phyloP scores from a whole-genome alignment of 768 basidiomycete species.

The Amanita thiersii region DNA sequence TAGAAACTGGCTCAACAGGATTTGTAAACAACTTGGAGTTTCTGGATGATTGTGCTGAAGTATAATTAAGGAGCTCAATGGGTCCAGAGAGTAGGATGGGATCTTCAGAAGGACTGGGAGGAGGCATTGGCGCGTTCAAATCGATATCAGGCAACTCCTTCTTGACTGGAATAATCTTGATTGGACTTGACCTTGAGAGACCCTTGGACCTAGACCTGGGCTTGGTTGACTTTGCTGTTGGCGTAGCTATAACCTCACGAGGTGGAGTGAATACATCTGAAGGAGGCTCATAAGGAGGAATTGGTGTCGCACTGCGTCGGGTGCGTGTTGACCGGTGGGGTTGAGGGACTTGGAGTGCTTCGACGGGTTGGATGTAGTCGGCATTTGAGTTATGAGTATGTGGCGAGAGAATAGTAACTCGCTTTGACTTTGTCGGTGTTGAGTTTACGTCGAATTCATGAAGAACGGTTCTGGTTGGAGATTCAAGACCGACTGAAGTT shows the following conservation, averaged over 20 bases:
- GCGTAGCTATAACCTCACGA: slow-evolving; percentile 44
- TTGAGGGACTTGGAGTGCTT: too few relatives aligned
- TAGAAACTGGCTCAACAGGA: not conserved
- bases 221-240: slow-evolving; percentile 25
- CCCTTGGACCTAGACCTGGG: slow-evolving; percentile 11
- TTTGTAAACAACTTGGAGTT: not conserved
- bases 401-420: slow-evolving; percentile 27
- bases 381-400: slow-evolving; percentile 41
- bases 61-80: slow-evolving; percentile 19
- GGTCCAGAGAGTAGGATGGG: slow-evolving; percentile 55
- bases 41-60: slow-evolving; percentile 11
- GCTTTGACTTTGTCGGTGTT: slow-evolving; percentile 17
- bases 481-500: slow-evolving; percentile 9
- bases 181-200: slow-evolving; percentile 13
- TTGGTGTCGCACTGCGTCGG: slow-evolving; percentile 45
- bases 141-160: slow-evolving; percentile 61
- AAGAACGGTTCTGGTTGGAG: slow-evolving; percentile 19
- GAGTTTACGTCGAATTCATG: not conserved
- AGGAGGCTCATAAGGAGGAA: slow-evolving; percentile 59
- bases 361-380: slow-evolving; percentile 34
- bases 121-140: slow-evolving; percentile 49
- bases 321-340: slow-evolving; percentile 16
- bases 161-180: slow-evolving; percentile 32
- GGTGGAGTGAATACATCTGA: slow-evolving; percentile 66
- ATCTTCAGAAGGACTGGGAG: slow-evolving; percentile 70